Base-by-base conservation (phyloP, 2,329 filamentous ascomycete species). In the Ophiostoma sp. region DNA sequence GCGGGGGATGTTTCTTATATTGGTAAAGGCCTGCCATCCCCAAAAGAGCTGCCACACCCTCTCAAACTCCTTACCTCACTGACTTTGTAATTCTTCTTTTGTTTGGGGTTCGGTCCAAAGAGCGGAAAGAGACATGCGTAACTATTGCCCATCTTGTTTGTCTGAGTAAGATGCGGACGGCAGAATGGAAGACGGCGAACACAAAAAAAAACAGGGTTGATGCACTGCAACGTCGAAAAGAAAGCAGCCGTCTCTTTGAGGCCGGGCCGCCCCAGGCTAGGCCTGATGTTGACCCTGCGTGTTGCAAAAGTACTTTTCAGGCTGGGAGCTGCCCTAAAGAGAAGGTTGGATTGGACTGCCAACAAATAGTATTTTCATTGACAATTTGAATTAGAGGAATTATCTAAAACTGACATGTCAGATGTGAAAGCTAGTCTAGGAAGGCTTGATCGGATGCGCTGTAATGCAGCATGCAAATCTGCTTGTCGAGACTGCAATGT, bases 1-100 rank as follows among this genome's bases (percentile, higher is more conserved):
- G 59, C 36, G 36, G 61, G 61, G n/a, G n/a, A 45, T 64, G 17
- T 63, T 63, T 63, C 57, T 39, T 63, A 22, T 63, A 39, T 63
- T 11, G 57, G 31, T 15, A 59, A 61, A 39, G 57, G 57, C 19
- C 28, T 12, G 7, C 22, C n/a, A n/a, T 63, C 11, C 39, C 28
- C 28, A 15, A 33, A 19, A 2, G 28, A 33, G 15, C 28, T 22
- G 22, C 28, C 28, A 19, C 12, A 19, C 55, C 28, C 12, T 33
- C 28, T 17, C 6, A 19, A 3, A 15, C 3, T 15, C 33, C 15
- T 9, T 33, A 7, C 33, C 3, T 28, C 17, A 3, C 33, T 8
- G 4, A 3, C 33, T 36, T 8, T 36, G 3, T 36, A 4, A 4
- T 36, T 36, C 8, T n/a, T 33, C 15, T 8, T 33, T 15, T 19